Evolutionary conservation across 768 basidiomycete genomes (phyloP), one percentile per base, ranked within the genome.

Genomic region (Mycena galericulata): DNA sequence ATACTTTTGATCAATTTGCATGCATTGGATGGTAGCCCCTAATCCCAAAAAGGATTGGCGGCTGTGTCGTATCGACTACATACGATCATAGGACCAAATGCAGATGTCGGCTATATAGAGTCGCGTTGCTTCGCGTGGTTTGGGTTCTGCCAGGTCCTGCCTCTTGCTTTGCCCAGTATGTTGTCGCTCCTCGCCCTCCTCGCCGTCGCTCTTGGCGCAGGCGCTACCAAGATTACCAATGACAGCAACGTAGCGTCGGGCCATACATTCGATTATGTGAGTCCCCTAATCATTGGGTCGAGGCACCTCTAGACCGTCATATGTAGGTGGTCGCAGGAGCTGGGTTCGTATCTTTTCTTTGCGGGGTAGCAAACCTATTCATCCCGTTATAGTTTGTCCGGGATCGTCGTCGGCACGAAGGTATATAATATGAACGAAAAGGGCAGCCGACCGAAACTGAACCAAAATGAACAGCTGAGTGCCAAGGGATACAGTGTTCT

Each of bases 401-500:
- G 41, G 38, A 65, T 70, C 34, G 64, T 66, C 17, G 68, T 70
- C 34, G 68, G 58, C 26, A 70, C 63, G 38, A 70, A 70, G 64
- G 68, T 66, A 0, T 1, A 47, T 6, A 14, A n/a, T 7, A 10
- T 14, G 9, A 24, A 24, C 36, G 10, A 4, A 10, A 20, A 24
- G 18, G 29, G 11, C 34, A 3, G 17, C 11, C 15, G 20, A 36
- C 30, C 0, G 1, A 32, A 43, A 26, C 17, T 40, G 7, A 20
- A 43, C 24, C 27, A 24, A 41, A 34, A 9, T 27, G 24, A 32
- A 15, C 30, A 70, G 68, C 51, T 70, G 36, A 66, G 63, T 58
- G 68, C 68, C 6, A 14, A 50, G 40, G 68, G 68, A 41, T 65
- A 70, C 34, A 55, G 46, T 15, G 68, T 70, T 8, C 64, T 70